These are phyloP conservation scores for Talaromyces atroroseus DNA, from an alignment of 2,329 filamentous ascomycete species.

Conservation along the genomic window DNA sequence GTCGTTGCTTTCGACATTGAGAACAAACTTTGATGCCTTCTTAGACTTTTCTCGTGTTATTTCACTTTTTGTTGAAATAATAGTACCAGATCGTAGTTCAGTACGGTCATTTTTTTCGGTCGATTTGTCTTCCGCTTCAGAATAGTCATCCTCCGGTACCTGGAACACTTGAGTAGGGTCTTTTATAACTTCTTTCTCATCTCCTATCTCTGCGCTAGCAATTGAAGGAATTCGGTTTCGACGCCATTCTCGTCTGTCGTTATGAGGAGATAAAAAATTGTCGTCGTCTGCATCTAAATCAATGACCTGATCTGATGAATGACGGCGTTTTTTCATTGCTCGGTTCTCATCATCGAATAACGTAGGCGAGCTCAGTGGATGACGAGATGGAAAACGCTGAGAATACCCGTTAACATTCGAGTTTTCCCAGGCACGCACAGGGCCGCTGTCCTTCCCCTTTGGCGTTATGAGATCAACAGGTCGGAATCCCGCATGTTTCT, in stretches of 20 bases:
- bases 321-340: conserved; percentile 26
- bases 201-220: conserved; percentile 13
- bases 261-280: conserved; percentile 6
- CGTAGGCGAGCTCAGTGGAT: conserved; percentile 13
- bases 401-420: conserved; percentile 5
- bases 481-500: neutral
- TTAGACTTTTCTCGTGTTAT: neutral
- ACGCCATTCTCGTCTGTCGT: neutral
- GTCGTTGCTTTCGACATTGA: neutral
- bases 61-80: neutral
- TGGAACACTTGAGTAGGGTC: neutral
- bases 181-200: neutral
- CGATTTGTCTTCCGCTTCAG: neutral
- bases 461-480: conserved; percentile 2
- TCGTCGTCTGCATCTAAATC: conserved; percentile 20
- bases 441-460: conserved; percentile 25
- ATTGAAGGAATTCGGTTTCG: conserved; percentile 18
- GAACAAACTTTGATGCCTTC: no score
- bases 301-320: conserved; percentile 15
- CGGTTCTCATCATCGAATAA: conserved; percentile 18
- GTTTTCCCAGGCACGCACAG: conserved; percentile 25
- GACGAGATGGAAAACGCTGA: conserved; percentile 1
- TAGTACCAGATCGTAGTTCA: neutral
- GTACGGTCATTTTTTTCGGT: neutral
- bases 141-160: neutral